Evolutionary conservation across 129 eudicot species (phyloP).

Genomic region (Oenanthe sinensis): DNA sequence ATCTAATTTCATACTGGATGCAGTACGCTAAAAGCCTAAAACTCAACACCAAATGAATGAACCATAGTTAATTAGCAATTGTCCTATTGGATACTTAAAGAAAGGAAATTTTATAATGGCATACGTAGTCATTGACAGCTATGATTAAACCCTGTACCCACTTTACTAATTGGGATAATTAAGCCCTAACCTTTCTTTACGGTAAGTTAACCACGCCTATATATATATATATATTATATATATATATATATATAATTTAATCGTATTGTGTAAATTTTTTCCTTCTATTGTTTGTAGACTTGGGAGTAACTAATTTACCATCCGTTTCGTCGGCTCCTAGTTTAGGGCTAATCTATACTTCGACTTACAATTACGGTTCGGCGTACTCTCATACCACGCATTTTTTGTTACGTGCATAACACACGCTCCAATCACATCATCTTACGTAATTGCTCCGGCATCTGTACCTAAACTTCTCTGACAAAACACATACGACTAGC

Average conservation of each 20-base stretch:
- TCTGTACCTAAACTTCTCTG: neutral
- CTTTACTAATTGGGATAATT: neutral
- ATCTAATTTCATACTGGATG: neutral
- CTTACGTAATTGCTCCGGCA: neutral
- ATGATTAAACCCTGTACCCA: neutral
- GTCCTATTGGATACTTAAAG: neutral
- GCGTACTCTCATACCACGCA: neutral
- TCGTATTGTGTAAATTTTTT: no score
- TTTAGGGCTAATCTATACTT: slow-evolving; percentile 21
- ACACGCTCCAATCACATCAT: neutral
- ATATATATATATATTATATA: neutral
- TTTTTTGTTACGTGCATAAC: neutral
- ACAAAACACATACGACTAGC: slow-evolving; percentile 6
- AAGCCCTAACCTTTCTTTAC: neutral
- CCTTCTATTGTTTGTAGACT: no score
- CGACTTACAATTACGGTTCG: slow-evolving; percentile 21
- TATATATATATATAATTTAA: no score
- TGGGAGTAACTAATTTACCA: neutral
- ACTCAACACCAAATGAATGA: neutral
- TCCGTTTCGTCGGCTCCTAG: slow-evolving; percentile 5
- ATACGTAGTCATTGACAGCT: neutral
- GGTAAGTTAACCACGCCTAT: neutral
- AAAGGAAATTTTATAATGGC: neutral
- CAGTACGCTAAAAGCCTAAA: neutral
- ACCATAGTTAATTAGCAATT: neutral